Evolutionary conservation across 78 protist species (phyloP), one percentile per base, ranked within the genome.

Genomic region (Tieghemostelium lacteum): DNA sequence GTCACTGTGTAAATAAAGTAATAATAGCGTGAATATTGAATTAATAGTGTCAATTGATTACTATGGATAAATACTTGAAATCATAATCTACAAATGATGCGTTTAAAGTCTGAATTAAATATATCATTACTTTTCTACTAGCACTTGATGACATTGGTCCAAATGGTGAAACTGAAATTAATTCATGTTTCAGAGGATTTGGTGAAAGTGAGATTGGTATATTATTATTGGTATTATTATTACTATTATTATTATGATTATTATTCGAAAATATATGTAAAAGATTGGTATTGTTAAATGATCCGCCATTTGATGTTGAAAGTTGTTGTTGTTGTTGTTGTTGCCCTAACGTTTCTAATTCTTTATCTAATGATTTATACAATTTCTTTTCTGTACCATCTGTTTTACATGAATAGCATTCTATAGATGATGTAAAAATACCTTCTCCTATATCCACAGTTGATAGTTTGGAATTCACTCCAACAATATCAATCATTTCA

Each of bases 1-100:
- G 12, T 67, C 72, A 55, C 40, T 73, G n/a, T n/a, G n/a, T 12
- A 49, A 49, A 49, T 16, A 8, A 49, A 49, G 12, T 49, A 49
- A 16, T 49, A 49, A 16, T 49, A 49, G 8, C 12, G 12, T 16
- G 8, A 49, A 49, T 12, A 49, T 49, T 16, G 8, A 49, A 49
- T 49, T 16, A 16, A 49, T 49, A 16, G 8, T 49, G 12, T 49
- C 8, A 16, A 49, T 49, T 49, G 8, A 49, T 49, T 16, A 16
- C 12, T 16, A 49, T 49, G 24, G 24, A 49, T 49, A 16, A 49
- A 8, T 12, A 49, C n/a, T n/a, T n/a, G 52, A 89, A 89, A 42
- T 89, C 94, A 75, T 89, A 89, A 58, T 89, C 94, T 49, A 65
- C 72, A 24, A 89, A 89, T 16, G 78, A 67, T 17, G 88, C 70